Percentiles rank a stretch among this genome's conserved stretches.
phyloP scores from a whole-genome alignment of 495 filamentous ascomycete species.

The Cercophora samala region DNA sequence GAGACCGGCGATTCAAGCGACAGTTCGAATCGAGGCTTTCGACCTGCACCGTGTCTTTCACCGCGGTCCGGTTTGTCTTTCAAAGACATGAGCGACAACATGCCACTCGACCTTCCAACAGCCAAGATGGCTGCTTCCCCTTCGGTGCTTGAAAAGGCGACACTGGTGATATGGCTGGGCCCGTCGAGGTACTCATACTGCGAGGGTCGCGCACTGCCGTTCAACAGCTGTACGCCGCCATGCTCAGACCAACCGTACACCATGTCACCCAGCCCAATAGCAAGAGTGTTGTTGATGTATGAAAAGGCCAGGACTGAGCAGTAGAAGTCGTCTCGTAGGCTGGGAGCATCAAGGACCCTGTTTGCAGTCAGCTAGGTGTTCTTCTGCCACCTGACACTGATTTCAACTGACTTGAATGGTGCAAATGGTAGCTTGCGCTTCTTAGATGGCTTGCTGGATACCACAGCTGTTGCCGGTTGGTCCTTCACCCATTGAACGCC shows the following conservation, averaged over 20 bases:
- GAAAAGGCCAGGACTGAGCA: conserved; percentile 90
- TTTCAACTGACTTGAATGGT: conserved; percentile 67
- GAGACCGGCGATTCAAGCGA: conserved; percentile 67
- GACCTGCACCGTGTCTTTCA: conserved; percentile 29
- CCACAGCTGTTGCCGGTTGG: background rate
- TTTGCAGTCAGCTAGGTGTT: conserved; percentile 24
- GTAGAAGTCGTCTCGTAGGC: conserved; percentile 90
- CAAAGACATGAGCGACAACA: conserved; percentile 51
- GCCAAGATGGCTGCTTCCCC: conserved; percentile 80
- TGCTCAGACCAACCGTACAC: conserved; percentile 89
- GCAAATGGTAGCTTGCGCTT: conserved; percentile 54
- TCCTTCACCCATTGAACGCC: conserved; percentile 58
- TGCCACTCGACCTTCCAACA: conserved; percentile 70
- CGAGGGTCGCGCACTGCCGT: conserved; percentile 19
- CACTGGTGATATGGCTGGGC: conserved; percentile 62
- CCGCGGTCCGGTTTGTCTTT: conserved; percentile 35
- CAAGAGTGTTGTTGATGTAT: conserved; percentile 65
- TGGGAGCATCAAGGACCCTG: conserved; percentile 80
- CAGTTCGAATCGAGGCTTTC: conserved; percentile 60
- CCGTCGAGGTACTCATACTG: conserved; percentile 22
- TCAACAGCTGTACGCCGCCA: conserved; percentile 49
- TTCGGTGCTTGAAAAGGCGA: conserved; percentile 81
- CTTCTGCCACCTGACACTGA: conserved; percentile 7
- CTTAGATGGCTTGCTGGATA: background rate
- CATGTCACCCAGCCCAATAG: conserved; percentile 73